Conservation (phyloP, 441 rosid species). For the Brassica balearica region DNA sequence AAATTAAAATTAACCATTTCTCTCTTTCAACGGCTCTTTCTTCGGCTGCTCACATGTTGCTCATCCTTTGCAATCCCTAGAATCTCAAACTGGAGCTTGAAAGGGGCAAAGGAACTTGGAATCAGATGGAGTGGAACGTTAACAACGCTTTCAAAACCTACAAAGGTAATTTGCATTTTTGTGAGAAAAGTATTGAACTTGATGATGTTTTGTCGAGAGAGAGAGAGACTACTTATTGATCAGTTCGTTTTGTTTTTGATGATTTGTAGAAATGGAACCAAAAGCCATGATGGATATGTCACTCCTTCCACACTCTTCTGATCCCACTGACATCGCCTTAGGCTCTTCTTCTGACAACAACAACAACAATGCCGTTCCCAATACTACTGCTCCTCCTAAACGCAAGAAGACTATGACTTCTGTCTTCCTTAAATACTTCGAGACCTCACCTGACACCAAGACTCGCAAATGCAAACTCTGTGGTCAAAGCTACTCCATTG, state of each 20-base stretch:
- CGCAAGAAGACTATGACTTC: slow-evolving; percentile 98
- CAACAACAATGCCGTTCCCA: slow-evolving; percentile 35
- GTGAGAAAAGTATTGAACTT: slow-evolving; percentile 11
- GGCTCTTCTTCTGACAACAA: slow-evolving; percentile 84
- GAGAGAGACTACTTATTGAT: too few relatives aligned
- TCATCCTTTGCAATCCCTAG: slow-evolving; percentile 3
- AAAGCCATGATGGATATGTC: slow-evolving; percentile 77
- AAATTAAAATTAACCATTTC: background rate
- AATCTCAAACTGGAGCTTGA: slow-evolving; percentile 41
- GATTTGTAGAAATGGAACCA: slow-evolving; percentile 69
- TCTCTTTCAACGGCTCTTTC: slow-evolving; percentile 23
- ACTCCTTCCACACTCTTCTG: slow-evolving; percentile 62
- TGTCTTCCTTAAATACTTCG: slow-evolving; percentile 85
- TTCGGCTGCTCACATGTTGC: background rate
- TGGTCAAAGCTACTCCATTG: slow-evolving; percentile 89
- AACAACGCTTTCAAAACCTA: slow-evolving; percentile 74
- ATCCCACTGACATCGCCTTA: slow-evolving; percentile 68
- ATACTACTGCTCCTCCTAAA: slow-evolving; percentile 55
- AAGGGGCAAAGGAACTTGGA: slow-evolving; percentile 43
- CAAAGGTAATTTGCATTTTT: slow-evolving; percentile 60
- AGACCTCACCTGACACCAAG: slow-evolving; percentile 83
- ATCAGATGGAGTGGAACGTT: slow-evolving; percentile 82
- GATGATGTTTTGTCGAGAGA: too few relatives aligned
- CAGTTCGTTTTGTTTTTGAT: background rate
- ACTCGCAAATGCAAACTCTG: slow-evolving; percentile 94